Conservation (phyloP, 805 yeast species). For the Candida silvicultrix region DNA sequence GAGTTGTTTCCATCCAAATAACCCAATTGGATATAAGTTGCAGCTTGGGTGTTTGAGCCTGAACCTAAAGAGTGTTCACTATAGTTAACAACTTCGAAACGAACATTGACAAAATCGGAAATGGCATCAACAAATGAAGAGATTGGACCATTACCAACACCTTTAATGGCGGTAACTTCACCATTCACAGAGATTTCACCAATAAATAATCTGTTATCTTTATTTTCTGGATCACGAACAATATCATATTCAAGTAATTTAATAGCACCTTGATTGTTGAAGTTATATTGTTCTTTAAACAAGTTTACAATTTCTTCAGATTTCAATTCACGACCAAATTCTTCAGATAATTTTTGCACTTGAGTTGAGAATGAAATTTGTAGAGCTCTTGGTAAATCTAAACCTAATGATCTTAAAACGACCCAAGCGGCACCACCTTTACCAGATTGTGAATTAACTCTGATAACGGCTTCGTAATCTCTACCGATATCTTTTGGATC, state of each 20-base stretch:
- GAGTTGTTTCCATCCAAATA: conserved; percentile 38
- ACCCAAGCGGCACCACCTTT: conserved; percentile 89
- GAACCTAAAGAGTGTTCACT: conserved; percentile 70
- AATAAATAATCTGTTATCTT: conserved; percentile 35
- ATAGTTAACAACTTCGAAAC: conserved; percentile 59
- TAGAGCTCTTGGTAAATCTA: conserved; percentile 67
- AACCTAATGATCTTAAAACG: conserved; percentile 59
- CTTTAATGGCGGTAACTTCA: conserved; percentile 31
- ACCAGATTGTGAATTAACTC: conserved; percentile 85
- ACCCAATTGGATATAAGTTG: conserved; percentile 59
- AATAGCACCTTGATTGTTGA: conserved; percentile 26
- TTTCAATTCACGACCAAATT: conserved; percentile 62
- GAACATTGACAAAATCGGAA: conserved; percentile 41
- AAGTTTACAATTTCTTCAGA: conserved; percentile 56
- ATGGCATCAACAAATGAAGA: conserved; percentile 67
- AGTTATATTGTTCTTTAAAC: conserved; percentile 51
- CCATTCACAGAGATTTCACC: conserved; percentile 35
- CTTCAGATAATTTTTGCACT: conserved; percentile 62
- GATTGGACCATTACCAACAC: conserved; percentile 75
- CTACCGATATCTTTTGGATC: conserved; percentile 81
- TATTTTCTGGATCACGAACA: conserved; percentile 25
- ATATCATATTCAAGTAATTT: conserved; percentile 36
- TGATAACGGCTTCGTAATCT: conserved; percentile 74
- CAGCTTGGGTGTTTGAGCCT: conserved; percentile 69
- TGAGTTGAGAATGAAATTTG: conserved; percentile 62